A percentile compares a stretch with the other conserved stretches of the same genome.
phyloP scores from a whole-genome alignment of 1,139 yeast genomes.

The Arxiozyma slooffiae region DNA sequence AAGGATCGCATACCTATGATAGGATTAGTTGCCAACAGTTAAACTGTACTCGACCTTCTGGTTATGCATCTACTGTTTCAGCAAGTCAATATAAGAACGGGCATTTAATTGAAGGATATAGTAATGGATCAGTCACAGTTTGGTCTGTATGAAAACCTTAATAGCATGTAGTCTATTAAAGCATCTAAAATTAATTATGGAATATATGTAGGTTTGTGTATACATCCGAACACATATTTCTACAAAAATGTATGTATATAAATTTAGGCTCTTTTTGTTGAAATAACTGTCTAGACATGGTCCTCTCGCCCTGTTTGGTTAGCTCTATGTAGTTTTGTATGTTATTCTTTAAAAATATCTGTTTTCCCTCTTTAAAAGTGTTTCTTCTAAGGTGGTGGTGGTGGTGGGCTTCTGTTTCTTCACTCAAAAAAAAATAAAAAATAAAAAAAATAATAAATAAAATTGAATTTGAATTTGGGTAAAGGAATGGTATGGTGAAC shows the following conservation, averaged over 20 bases:
- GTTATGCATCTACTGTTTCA: constrained; percentile 17
- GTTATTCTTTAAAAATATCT: not conserved
- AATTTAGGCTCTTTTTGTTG: not conserved
- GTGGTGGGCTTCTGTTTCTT: not conserved
- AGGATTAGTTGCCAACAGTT: constrained; percentile 44
- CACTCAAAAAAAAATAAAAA: not conserved
- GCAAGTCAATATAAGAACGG: constrained; percentile 47
- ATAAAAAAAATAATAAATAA: too few species aligned
- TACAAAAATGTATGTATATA: too few species aligned
- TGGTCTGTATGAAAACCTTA: constrained; percentile 39
- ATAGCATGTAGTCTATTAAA: too few species aligned
- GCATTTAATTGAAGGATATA: constrained; percentile 53
- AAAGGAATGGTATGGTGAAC: not conserved
- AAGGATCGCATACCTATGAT: constrained; percentile 36
- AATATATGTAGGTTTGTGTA: not conserved
- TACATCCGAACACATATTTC: not conserved
- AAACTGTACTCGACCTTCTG: constrained; percentile 38
- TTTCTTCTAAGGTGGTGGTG: too few species aligned
- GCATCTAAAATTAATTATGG: too few species aligned
- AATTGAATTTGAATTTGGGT: not conserved
- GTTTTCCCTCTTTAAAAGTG: not conserved
- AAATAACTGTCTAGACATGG: not conserved
- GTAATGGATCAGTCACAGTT: constrained; percentile 47
- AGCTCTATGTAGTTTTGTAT: not conserved
- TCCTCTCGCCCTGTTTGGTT: not conserved